Evolutionary conservation across 2,329 filamentous ascomycete genomes (phyloP), one percentile per base, ranked within the genome.

Genomic region (Beauveria caledonica): DNA sequence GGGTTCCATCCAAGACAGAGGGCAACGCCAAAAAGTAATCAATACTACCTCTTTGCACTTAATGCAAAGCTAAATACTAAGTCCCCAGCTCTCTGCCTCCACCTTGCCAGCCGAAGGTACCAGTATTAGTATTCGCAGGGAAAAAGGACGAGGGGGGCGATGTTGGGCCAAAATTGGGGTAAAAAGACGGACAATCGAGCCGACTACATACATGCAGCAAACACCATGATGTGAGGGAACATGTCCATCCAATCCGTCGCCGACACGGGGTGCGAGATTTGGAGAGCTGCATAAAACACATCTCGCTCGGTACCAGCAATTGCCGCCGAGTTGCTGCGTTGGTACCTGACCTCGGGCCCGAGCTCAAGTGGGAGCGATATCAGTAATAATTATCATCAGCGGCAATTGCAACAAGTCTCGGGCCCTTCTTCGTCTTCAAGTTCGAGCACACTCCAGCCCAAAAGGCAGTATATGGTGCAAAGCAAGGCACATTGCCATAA

Each of bases 111-210:
- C 15, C 23, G 23, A 49, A 49, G 8, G 15, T 27, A 25, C 23
- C 25, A 25, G 23, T 23, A 11, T 39, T 42, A 25, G 23, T 23
- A 11, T 39, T 42, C 42, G 10, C 36, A 54, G 51, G 13, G 15
- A 27, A 13, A 45, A 15, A 29, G 21, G 10, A 27, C 10, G 17
- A 29, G 36, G 19, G 23, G 42, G 36, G 17, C n/a, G 23, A 45
- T 55, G 19, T 55, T 55, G 40, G 52, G 52, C 52, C 39, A 44
- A 45, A 55, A 55, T 55, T 55, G 52, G 52, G 52, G 52, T 54
- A 52, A 52, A 8, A 15, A 33, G 9, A 15, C 15, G 11, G n/a
- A 36, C 8, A 7, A 42, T 8, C 8, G 19, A 42, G 15, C 36
- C 19, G 25, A 21, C 50, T 19, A 36, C 45, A 3, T 25, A 8